A percentile compares a stretch with the other conserved stretches of the same genome.
phyloP scores from a whole-genome alignment of 768 basidiomycete species.

The Panaeolus papilionaceus region DNA sequence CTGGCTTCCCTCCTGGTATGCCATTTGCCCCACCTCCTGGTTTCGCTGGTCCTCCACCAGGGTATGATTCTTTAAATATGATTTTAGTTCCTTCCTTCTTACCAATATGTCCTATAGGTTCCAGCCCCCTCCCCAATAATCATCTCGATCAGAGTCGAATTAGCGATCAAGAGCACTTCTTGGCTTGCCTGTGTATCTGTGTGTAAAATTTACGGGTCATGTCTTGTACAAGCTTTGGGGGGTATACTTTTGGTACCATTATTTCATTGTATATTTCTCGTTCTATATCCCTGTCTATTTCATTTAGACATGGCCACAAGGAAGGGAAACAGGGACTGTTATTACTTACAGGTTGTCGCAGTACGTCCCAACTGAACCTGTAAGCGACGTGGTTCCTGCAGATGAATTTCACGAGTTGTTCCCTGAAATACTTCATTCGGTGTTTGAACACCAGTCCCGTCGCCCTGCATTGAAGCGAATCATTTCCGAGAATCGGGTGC shows the following conservation, averaged over 20 bases:
- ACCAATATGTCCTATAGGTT: conserved; percentile 39
- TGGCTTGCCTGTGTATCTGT: background rate
- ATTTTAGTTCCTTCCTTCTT: conserved; percentile 18
- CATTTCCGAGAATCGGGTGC: background rate
- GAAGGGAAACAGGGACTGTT: background rate
- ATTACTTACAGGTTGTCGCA: background rate
- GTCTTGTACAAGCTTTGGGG: conserved; percentile 4
- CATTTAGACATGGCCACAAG: background rate
- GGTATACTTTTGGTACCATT: background rate
- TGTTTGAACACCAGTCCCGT: background rate
- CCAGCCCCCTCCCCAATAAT: conserved; percentile 51
- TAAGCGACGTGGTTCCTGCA: background rate
- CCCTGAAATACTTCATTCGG: background rate
- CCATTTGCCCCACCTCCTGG: conserved; percentile 84
- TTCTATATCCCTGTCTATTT: background rate
- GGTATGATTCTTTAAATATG: conserved; percentile 52
- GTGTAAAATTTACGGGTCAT: conserved; percentile 1
- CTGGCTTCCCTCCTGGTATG: conserved; percentile 84
- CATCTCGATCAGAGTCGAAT: background rate
- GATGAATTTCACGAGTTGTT: background rate
- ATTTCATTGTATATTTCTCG: background rate
- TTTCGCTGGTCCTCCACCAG: conserved; percentile 83
- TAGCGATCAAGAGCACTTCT: background rate
- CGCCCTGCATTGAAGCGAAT: background rate
- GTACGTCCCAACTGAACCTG: conserved; percentile 4